Evolutionary conservation across 1,284 basidiomycete species (phyloP).

Genomic region (Xanthoconium separans): DNA sequence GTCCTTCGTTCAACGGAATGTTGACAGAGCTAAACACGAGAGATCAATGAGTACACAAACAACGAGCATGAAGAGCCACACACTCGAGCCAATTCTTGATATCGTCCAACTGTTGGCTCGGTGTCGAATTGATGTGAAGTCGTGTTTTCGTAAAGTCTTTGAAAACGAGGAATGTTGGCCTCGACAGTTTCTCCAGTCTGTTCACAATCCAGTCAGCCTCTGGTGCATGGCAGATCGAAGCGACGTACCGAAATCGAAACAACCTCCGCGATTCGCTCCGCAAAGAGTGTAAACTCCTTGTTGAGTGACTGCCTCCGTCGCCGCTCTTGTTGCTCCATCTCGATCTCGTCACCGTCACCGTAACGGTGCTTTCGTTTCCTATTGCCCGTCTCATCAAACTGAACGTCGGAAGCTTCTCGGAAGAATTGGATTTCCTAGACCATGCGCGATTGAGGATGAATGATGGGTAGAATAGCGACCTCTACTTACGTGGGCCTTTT

Average conservation of each 20-base stretch:
- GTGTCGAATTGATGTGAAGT: constrained; percentile 94
- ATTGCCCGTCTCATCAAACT: constrained; percentile 99
- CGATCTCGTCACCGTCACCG: constrained; percentile 99
- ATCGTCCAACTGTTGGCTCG: constrained; percentile 87
- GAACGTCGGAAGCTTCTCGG: constrained; percentile 96
- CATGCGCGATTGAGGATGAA: constrained; percentile 1
- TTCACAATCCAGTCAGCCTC: constrained; percentile 17
- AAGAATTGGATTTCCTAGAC: constrained; percentile 94
- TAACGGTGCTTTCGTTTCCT: constrained; percentile 96
- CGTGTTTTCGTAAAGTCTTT: constrained; percentile 94
- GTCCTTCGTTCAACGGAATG: constrained; percentile 93
- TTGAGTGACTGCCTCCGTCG: constrained; percentile 88
- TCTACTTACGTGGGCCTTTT: constrained; percentile 81
- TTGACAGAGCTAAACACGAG: constrained; percentile 77
- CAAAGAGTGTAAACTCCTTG: constrained; percentile 93
- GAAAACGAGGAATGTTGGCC: constrained; percentile 91
- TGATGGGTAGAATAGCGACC: neutral
- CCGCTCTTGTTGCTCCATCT: constrained; percentile 97
- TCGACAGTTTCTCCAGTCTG: constrained; percentile 84
- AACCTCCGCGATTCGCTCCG: constrained; percentile 91
- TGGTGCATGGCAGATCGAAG: neutral
- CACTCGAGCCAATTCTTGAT: constrained; percentile 99
- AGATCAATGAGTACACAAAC: constrained; percentile 7
- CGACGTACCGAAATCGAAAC: constrained; percentile 64
- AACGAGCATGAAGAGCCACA: constrained; percentile 34